These are phyloP conservation scores for Knoxdaviesia capensis DNA, from an alignment of 2,329 filamentous ascomycete genomes.

Conservation along the genomic window DNA sequence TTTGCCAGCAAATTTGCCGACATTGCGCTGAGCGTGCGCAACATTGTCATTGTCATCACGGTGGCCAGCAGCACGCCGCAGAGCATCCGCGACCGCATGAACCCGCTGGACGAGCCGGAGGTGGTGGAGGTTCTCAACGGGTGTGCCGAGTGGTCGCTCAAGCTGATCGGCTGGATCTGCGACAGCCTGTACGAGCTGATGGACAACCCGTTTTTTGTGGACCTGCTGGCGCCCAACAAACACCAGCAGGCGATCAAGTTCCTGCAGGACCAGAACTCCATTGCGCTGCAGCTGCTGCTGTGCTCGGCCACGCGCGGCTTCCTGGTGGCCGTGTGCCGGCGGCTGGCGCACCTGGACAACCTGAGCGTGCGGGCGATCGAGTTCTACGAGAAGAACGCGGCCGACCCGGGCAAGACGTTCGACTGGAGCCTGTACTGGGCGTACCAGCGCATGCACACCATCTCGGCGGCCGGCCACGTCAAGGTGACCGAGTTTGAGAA, in stretches of 20 bases:
- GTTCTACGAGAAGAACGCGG: slow-evolving; percentile 23
- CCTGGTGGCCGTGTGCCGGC: slow-evolving; percentile 46
- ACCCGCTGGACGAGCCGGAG: slow-evolving; percentile 46
- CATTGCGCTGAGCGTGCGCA: slow-evolving; percentile 54
- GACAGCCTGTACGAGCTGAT: slow-evolving; percentile 36
- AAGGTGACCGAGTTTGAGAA: slow-evolving; percentile 42
- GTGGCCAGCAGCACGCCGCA: slow-evolving; percentile 38
- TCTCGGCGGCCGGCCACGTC: slow-evolving; percentile 29
- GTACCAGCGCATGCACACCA: slow-evolving; percentile 31
- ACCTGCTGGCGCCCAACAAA: slow-evolving; percentile 24
- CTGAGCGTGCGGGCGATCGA: slow-evolving; percentile 27
- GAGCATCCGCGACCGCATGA: slow-evolving; percentile 31
- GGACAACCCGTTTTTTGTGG: slow-evolving; percentile 28
- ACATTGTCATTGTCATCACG: slow-evolving; percentile 44
- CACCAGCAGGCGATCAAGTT: slow-evolving; percentile 29
- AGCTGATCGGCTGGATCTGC: slow-evolving; percentile 44
- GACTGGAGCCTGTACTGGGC: slow-evolving; percentile 34
- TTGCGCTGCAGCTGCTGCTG: slow-evolving; percentile 43
- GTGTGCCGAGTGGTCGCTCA: slow-evolving; percentile 59
- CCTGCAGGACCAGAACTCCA: slow-evolving; percentile 31
- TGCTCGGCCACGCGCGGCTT: slow-evolving; percentile 57
- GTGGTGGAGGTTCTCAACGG: slow-evolving; percentile 53
- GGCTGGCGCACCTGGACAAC: slow-evolving; percentile 34
- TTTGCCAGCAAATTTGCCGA: slow-evolving; percentile 58
- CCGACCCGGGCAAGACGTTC: slow-evolving; percentile 20